phyloP scores from a whole-genome alignment of 148 eudicot species.

The Arbutus unedo region DNA sequence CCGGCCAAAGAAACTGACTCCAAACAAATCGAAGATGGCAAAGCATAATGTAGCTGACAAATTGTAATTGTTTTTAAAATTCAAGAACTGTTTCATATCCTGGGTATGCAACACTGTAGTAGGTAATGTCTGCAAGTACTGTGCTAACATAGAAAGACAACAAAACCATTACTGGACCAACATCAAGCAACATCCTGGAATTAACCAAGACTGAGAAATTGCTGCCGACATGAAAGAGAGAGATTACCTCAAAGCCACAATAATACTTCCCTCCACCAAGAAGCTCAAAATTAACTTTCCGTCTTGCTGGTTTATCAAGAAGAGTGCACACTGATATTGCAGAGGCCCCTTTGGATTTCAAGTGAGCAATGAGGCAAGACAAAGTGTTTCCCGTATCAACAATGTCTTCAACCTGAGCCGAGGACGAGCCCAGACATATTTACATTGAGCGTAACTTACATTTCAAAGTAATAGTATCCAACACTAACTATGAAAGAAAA shows the following conservation, averaged over 20 bases:
- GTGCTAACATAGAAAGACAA: neutral
- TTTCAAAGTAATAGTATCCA: neutral
- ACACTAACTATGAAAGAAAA: neutral
- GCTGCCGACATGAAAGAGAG: neutral
- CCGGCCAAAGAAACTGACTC: neutral
- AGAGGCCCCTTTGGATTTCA: conserved; percentile 72
- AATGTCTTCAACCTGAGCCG: conserved; percentile 81
- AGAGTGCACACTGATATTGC: conserved; percentile 80
- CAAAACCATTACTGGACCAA: neutral
- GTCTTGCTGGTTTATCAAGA: conserved; percentile 74
- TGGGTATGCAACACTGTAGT: neutral
- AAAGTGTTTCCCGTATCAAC: conserved; percentile 84
- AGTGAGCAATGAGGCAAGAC: conserved; percentile 47
- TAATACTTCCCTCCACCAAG: conserved; percentile 75
- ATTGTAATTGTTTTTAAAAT: no score
- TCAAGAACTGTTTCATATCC: neutral
- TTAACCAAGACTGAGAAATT: neutral
- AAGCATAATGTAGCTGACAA: neutral
- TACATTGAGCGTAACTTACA: neutral
- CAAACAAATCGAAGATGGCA: neutral
- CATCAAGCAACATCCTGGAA: neutral
- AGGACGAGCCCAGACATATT: neutral
- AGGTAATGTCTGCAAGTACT: neutral
- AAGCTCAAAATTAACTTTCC: conserved; percentile 57
- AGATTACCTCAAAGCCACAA: conserved; percentile 70